These are phyloP conservation scores for Penicillium desertorum DNA, from an alignment of 495 filamentous ascomycete genomes.

Conservation along the genomic window DNA sequence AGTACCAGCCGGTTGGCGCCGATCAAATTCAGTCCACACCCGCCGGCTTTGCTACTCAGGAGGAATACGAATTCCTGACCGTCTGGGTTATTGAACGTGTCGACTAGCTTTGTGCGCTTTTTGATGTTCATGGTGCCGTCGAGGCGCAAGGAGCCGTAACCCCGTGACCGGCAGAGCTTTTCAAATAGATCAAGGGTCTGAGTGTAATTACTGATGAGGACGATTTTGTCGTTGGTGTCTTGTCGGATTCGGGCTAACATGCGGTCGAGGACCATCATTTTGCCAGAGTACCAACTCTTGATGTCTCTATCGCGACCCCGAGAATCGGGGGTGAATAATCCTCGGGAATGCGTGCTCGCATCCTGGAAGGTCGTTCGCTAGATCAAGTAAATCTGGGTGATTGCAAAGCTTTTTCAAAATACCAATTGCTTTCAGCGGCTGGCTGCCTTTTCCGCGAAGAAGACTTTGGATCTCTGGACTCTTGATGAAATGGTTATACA, in stretches of 20 bases:
- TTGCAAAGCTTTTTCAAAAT: conserved; percentile 99
- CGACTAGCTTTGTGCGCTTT: conserved; percentile 94
- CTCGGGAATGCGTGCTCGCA: conserved; percentile 76
- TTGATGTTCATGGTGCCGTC: conserved; percentile 97
- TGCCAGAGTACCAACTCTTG: conserved; percentile 95
- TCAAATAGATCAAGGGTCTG: conserved; percentile 96
- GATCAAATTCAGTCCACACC: conserved; percentile 95
- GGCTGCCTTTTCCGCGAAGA: conserved; percentile 90
- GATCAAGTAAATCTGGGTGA: conserved; percentile 88
- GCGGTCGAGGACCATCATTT: conserved; percentile 96
- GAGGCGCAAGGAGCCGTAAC: conserved; percentile 82
- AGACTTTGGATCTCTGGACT: conserved; percentile 93
- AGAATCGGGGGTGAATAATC: conserved; percentile 88
- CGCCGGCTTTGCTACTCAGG: conserved; percentile 93
- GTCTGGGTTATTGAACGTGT: conserved; percentile 96
- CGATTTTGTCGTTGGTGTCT: conserved; percentile 99
- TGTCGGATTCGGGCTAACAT: conserved; percentile 96
- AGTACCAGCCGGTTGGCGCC: conserved; percentile 95
- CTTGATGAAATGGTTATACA: conserved; percentile 96
- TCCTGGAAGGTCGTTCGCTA: conserved; percentile 82
- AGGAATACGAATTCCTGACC: conserved; percentile 92
- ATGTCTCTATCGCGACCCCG: conserved; percentile 89
- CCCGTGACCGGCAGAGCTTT: conserved; percentile 77
- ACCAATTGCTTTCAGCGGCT: conserved; percentile 93
- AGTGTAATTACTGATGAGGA: conserved; percentile 97